A percentile compares a stretch with the other conserved stretches of the same genome.
Conservation (phyloP, 257 asterid genomes). For the Solanum etuberosum region DNA sequence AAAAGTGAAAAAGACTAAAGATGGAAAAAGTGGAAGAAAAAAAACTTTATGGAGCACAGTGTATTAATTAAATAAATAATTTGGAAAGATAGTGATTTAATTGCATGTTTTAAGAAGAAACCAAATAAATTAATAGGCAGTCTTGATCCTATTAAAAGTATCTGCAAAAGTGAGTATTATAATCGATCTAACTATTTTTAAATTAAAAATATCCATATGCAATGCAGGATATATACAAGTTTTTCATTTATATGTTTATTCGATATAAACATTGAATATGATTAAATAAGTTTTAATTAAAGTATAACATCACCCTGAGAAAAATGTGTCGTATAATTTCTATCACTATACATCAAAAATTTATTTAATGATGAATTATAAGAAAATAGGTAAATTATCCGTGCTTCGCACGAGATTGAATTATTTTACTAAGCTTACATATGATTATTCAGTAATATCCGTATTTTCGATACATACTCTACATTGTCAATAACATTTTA, state of each 20-base stretch:
- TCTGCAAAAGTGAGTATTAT: neutral
- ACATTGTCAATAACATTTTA: too few species aligned
- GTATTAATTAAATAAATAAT: slow-evolving; percentile 12
- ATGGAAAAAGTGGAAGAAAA: slow-evolving; percentile 5
- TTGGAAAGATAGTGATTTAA: neutral
- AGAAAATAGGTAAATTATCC: too few species aligned
- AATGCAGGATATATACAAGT: neutral
- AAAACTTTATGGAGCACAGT: slow-evolving; percentile 31
- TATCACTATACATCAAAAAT: neutral
- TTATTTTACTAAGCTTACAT: too few species aligned
- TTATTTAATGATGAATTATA: neutral
- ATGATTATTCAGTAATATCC: too few species aligned
- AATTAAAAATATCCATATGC: neutral
- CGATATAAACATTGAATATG: neutral
- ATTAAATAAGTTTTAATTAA: neutral
- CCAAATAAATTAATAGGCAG: neutral
- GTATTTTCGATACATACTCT: too few species aligned
- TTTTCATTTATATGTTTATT: neutral
- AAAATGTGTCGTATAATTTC: neutral
- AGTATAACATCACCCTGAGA: too few species aligned
- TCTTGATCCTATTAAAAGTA: neutral
- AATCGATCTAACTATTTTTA: neutral
- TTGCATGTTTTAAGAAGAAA: neutral
- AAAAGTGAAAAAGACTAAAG: neutral
- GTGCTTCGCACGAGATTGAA: too few species aligned